Conservation (phyloP, 768 basidiomycete species). For the Sutorius australiensis region DNA sequence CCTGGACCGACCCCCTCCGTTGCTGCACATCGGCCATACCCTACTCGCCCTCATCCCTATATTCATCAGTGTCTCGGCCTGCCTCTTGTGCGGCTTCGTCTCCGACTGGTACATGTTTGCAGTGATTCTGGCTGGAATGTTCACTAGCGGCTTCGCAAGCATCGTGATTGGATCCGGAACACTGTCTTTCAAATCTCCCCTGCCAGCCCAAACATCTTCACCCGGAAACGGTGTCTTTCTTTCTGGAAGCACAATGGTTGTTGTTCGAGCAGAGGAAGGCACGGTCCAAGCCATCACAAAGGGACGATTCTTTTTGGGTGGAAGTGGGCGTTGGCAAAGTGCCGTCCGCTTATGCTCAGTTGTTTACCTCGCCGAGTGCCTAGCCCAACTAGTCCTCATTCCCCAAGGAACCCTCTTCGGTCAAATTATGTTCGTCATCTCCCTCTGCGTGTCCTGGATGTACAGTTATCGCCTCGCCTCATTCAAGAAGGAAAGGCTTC, state of each 20-base stretch:
- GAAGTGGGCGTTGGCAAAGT: background rate
- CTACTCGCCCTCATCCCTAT: background rate
- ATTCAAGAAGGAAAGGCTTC: background rate
- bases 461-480: background rate
- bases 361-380: background rate
- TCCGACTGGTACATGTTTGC: background rate
- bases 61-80: background rate
- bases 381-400: background rate
- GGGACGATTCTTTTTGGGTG: background rate
- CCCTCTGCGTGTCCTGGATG: background rate
- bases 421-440: background rate
- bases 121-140: background rate
- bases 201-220: background rate
- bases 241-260: background rate
- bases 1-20: background rate
- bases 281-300: background rate
- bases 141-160: background rate
- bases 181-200: background rate
- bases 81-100: background rate
- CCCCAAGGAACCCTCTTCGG: background rate
- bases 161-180: background rate
- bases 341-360: background rate
- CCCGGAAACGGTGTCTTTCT: background rate
- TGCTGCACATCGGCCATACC: background rate
- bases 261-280: background rate